Evolutionary conservation across 805 yeast species (phyloP), one percentile per base, ranked within the genome.

Genomic region (Wickerhamiella occidentalis): DNA sequence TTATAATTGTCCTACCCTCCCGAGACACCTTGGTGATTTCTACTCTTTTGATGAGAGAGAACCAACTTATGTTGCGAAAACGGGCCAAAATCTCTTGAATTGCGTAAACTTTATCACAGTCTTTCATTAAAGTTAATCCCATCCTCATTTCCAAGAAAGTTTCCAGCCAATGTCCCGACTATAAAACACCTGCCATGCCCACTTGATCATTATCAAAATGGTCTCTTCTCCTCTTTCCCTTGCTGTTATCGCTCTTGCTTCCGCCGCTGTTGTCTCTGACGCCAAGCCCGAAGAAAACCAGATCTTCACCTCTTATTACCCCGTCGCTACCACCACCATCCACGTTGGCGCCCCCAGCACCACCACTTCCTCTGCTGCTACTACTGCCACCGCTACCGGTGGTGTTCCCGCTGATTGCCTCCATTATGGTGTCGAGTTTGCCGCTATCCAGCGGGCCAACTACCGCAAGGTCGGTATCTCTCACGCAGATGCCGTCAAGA

Each of bases 311-410:
- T 30, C 47, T 3, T 35, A 15, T 9, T 38, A 30, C 25, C 33
- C 47, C 22, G 37, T 45, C 15, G 47, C 47, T n/a, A 45, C 47
- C 23, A 13, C 36, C 25, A 45, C 47, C 12, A 40, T 33, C 29
- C 47, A 35, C 33, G 47, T 45, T 35, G 47, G 38, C 13, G 13
- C 47, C 15, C 33, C 40, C 17, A n/a, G 28, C 21, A 15, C 35
- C 33, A 17, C 17, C 8, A n/a, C n/a, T n/a, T n/a, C n/a, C n/a
- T n/a, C n/a, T n/a, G n/a, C n/a, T n/a, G n/a, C n/a, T n/a, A n/a
- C n/a, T n/a, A n/a, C n/a, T n/a, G n/a, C n/a, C n/a, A n/a, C n/a
- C n/a, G n/a, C n/a, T n/a, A n/a, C n/a, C n/a, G n/a, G n/a, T n/a
- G n/a, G n/a, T 40, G 8, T 41, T 15, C 47, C 47, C 17, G 33